A percentile compares a stretch with the other conserved stretches of the same genome.
Evolutionary conservation across 1,139 yeast species (phyloP).

Genomic region (Debaryomyces coudertii): DNA sequence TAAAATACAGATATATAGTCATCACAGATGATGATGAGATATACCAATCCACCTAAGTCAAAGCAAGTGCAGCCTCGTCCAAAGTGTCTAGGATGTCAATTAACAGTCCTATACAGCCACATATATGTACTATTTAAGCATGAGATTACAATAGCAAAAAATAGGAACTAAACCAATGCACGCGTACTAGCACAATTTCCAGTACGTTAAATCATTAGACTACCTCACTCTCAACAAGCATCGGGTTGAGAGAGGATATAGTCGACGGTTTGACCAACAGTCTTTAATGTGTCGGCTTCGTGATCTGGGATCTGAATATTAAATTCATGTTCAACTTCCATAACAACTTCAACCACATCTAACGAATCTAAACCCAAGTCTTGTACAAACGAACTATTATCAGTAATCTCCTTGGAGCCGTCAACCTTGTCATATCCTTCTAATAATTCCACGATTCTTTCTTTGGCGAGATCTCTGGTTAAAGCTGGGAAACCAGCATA

Average conservation of each 20-base stretch:
- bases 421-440: conserved; percentile 78
- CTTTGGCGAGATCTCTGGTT: conserved; percentile 70
- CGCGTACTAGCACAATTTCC: conserved; percentile 1
- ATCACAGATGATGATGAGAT: background rate
- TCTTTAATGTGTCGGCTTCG: conserved; percentile 81
- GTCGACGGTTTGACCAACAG: conserved; percentile 81
- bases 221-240: conserved; percentile 45
- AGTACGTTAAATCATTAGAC: background rate
- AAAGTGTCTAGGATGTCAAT: background rate
- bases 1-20: conserved; percentile 3
- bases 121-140: background rate
- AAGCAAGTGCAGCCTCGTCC: background rate
- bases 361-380: conserved; percentile 87
- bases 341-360: conserved; percentile 86
- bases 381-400: conserved; percentile 63
- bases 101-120: background rate
- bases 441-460: conserved; percentile 75
- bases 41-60: background rate
- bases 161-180: conserved; percentile 1
- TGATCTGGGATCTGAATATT: conserved; percentile 82
- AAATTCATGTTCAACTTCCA: conserved; percentile 87
- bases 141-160: background rate
- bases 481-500: conserved; percentile 69
- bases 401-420: conserved; percentile 51
- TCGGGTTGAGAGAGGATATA: conserved; percentile 75